phyloP scores from a whole-genome alignment of 2,329 filamentous ascomycete genomes.

The Nectriaceae sp. region DNA sequence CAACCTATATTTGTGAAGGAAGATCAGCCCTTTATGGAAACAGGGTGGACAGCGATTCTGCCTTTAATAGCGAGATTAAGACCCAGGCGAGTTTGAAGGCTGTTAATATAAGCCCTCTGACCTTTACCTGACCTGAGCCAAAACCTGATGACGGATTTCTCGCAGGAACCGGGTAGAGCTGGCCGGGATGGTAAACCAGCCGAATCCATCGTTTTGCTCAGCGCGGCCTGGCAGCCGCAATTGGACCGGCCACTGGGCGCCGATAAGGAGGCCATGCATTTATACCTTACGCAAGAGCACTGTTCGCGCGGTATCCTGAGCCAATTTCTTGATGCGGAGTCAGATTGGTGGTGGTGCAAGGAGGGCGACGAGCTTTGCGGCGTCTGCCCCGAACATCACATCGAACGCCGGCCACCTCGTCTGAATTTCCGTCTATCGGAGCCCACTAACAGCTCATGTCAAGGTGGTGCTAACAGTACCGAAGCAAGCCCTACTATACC shows the following conservation, averaged over 20 bases:
- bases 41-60: no score
- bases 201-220: conserved; percentile 5
- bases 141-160: conserved; percentile 7
- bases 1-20: no score
- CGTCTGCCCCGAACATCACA: neutral
- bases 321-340: no score
- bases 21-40: no score
- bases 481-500: no score
- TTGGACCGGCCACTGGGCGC: neutral
- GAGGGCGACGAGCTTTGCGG: neutral
- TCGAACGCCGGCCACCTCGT: neutral
- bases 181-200: conserved; percentile 1
- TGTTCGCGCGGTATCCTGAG: no score
- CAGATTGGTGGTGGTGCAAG: conserved; percentile 5
- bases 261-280: conserved; percentile 6
- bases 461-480: no score
- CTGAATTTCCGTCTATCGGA: neutral
- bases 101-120: no score
- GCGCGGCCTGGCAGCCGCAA: neutral
- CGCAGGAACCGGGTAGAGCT: conserved; percentile 3
- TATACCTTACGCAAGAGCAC: conserved; percentile 7
- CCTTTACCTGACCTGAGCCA: no score
- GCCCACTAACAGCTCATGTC: neutral
- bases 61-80: no score
- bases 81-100: no score